phyloP scores from a whole-genome alignment of 305 asterid genomes.

The Fraxinus baroniana region DNA sequence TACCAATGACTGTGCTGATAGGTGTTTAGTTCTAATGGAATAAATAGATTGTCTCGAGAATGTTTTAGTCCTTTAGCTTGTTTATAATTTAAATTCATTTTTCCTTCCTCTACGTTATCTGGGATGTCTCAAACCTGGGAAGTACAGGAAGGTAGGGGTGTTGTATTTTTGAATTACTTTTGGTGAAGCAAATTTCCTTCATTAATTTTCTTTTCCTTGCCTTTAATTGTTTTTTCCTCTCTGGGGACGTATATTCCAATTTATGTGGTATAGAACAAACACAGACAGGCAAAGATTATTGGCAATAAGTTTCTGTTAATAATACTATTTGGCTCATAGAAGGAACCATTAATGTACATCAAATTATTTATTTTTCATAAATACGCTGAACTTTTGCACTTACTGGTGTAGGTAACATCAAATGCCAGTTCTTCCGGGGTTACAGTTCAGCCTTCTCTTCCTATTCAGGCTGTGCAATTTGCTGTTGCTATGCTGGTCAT shows the following conservation, averaged over 20 bases:
- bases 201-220: not conserved
- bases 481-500: constrained; percentile 74
- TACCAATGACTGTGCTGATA: not conserved
- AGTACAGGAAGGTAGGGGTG: not conserved
- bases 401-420: constrained; percentile 64
- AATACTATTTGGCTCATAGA: not conserved
- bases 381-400: constrained; percentile 27
- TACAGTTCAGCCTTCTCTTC: constrained; percentile 55
- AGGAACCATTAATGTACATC: not conserved
- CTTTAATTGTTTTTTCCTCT: not conserved
- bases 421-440: constrained; percentile 36
- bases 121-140: not conserved
- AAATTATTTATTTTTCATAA: not conserved
- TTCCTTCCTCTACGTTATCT: not conserved
- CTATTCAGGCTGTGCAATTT: constrained; percentile 56
- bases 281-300: not conserved
- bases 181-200: not conserved
- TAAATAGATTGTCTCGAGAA: not conserved
- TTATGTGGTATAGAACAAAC: not conserved
- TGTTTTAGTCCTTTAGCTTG: not conserved
- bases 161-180: not conserved
- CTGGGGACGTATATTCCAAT: not conserved
- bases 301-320: not conserved
- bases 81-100: not conserved
- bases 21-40: not conserved